Evolutionary conservation across 768 basidiomycete genomes (phyloP), one percentile per base, ranked within the genome.

Genomic region (Naganishia kalamii): DNA sequence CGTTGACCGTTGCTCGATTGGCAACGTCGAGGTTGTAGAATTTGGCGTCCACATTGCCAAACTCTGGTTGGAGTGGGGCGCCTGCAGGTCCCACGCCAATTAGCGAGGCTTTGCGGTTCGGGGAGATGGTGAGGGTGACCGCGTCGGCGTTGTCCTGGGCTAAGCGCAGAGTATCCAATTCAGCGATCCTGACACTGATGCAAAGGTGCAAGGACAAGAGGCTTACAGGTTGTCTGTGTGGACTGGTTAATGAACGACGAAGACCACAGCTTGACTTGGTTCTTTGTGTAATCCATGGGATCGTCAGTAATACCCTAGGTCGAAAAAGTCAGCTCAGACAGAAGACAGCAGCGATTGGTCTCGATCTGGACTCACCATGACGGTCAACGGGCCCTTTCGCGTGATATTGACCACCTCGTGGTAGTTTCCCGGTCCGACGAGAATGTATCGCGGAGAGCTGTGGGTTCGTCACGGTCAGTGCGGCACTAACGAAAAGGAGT

Each of bases 1-100:
- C 64, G 25, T 33, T 46, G 40, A n/a, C 63, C 7, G 40, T 50
- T 33, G 85, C 86, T 66, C 83, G 80, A 68, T 87, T 88, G 62
- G 85, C 81, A 63, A 86, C 85, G 71, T 87, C 82, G 65, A 87
- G 83, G 68, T 87, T 87, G 67, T 87, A 86, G 10, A 81, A 83
- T 68, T 79, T 85, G 77, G 87, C 87, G 69, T 88, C 82, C 25
- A 72, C 66, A 65, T 79, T 85, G 0, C 86, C 86, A 60, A 84
- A 85, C 12, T 78, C 71, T 4, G 80, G 80, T 67, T 85, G 81
- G 1, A 80, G 74, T 19, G 82, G 84, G 0, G 85, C 85, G 0
- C 85, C 85, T 7, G 81, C 83, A 1, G 85, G 81, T 1, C 85
- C 85, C 1, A 84, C 82, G 3, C 85, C 85, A 49, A 86, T 85